phyloP scores from a whole-genome alignment of 2,329 filamentous ascomycete genomes.

The Phaeosphaeriaceae sp. region DNA sequence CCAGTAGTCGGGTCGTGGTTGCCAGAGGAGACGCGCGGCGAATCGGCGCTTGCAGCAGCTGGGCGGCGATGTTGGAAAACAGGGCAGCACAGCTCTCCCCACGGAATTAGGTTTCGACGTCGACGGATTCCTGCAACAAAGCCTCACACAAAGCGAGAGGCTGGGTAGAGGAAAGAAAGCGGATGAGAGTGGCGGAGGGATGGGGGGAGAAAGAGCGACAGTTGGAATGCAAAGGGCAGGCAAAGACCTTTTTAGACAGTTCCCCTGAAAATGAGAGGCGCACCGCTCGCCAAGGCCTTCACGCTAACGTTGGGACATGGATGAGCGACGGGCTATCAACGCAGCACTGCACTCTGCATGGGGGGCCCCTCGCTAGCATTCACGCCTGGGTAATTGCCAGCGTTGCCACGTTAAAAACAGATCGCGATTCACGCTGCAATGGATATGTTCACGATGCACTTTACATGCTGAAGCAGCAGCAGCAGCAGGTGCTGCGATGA shows the following conservation, averaged over 20 bases:
- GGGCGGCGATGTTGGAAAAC: conserved; percentile 17
- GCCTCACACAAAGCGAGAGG: conserved; percentile 41
- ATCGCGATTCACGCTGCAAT: not conserved
- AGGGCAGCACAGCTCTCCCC: conserved; percentile 33
- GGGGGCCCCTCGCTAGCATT: conserved; percentile 34
- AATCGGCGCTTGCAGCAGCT: conserved; percentile 33
- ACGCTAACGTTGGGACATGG: conserved; percentile 21
- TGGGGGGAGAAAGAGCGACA: conserved; percentile 38
- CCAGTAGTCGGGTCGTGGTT: conserved; percentile 33
- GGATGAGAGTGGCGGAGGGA: conserved; percentile 30
- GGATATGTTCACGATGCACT: conserved; percentile 7
- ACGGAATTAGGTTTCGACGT: conserved; percentile 12
- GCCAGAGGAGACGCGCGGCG: conserved; percentile 44
- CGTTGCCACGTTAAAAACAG: conserved; percentile 29
- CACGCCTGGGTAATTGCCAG: conserved; percentile 22
- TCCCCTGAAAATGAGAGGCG: conserved; percentile 41
- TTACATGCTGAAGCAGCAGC: not conserved
- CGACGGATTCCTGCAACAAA: conserved; percentile 16
- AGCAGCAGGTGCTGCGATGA: not conserved
- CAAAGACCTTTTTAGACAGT: conserved; percentile 41
- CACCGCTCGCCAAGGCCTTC: conserved; percentile 27
- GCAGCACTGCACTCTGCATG: conserved; percentile 20
- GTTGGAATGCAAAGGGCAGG: conserved; percentile 40
- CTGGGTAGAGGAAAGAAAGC: conserved; percentile 28
- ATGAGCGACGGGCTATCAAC: conserved; percentile 16